phyloP scores from a whole-genome alignment of 306 rosid genomes.

The Cercis canadensis region DNA sequence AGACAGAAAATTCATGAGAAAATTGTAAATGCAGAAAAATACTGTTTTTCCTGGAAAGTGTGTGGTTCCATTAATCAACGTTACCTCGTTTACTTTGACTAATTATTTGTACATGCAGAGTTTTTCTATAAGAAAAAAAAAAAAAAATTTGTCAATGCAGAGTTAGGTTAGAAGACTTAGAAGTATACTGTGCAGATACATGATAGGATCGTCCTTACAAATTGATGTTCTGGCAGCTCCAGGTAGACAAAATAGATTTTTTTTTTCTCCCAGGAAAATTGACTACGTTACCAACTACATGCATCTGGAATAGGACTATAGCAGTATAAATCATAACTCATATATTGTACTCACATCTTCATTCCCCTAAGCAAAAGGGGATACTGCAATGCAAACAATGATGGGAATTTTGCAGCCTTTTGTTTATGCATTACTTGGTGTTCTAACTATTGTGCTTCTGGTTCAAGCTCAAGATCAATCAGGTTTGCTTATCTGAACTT shows the following conservation, averaged over 20 bases:
- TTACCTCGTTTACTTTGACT: neutral
- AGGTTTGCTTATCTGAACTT: slow-evolving; percentile 37
- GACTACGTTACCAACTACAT: neutral
- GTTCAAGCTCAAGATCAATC: slow-evolving; percentile 55
- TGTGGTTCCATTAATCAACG: too few species aligned
- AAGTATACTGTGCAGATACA: too few species aligned
- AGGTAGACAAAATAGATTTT: too few species aligned
- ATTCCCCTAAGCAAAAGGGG: neutral
- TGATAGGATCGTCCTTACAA: too few species aligned
- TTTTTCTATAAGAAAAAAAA: too few species aligned
- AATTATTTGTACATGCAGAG: neutral
- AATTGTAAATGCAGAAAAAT: too few species aligned
- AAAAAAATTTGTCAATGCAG: too few species aligned
- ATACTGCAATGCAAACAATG: slow-evolving; percentile 4
- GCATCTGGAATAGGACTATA: neutral
- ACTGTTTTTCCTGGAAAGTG: too few species aligned
- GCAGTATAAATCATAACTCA: slow-evolving; percentile 17
- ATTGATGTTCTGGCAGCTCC: too few species aligned
- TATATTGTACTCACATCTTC: neutral
- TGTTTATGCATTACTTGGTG: slow-evolving; percentile 27
- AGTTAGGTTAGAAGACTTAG: too few species aligned
- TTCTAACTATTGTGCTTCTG: slow-evolving; percentile 19
- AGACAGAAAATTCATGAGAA: too few species aligned
- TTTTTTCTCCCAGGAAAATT: neutral
- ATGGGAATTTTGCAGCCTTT: slow-evolving; percentile 19